Conservation (phyloP, 2,329 filamentous ascomycete genomes). For the Claviceps sorghi region DNA sequence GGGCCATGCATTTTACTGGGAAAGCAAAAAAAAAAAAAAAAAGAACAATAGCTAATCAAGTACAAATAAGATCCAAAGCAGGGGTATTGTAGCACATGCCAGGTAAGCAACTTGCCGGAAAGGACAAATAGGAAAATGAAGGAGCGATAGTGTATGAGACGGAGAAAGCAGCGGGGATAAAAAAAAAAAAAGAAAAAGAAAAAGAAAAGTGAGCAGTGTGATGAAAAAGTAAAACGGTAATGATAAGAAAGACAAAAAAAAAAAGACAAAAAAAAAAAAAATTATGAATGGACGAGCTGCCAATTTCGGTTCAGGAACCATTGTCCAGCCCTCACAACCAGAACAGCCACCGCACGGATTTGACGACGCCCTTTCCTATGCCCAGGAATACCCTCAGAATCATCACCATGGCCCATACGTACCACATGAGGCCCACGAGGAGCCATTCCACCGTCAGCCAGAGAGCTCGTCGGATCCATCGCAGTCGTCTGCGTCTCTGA, state of each 20-base stretch:
- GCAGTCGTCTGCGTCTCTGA: constrained; percentile 49
- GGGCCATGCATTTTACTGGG: background rate
- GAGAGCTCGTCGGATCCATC: constrained; percentile 60
- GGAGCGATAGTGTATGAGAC: background rate
- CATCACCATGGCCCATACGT: constrained; percentile 80
- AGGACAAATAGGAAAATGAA: background rate
- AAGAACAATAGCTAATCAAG: background rate
- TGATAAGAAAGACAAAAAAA: background rate
- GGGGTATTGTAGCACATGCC: background rate
- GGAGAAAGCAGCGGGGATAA: background rate
- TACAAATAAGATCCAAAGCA: background rate
- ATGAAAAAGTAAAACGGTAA: background rate
- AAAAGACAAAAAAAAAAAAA: background rate
- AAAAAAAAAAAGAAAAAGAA: background rate
- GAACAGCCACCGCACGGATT: constrained; percentile 62
- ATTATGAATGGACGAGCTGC: background rate
- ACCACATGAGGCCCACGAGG: constrained; percentile 84
- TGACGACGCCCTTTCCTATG: constrained; percentile 42
- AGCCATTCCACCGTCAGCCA: constrained; percentile 81
- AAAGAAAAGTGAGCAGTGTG: background rate
- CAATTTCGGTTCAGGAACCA: too few relatives aligned
- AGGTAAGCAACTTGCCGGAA: background rate
- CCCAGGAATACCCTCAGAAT: constrained; percentile 52
- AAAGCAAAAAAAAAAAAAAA: background rate
- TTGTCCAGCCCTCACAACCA: constrained; percentile 43